Percentiles rank a stretch among this genome's conserved stretches.
Conservation (phyloP, 805 yeast genomes). For the Suhomyces faveliae region DNA sequence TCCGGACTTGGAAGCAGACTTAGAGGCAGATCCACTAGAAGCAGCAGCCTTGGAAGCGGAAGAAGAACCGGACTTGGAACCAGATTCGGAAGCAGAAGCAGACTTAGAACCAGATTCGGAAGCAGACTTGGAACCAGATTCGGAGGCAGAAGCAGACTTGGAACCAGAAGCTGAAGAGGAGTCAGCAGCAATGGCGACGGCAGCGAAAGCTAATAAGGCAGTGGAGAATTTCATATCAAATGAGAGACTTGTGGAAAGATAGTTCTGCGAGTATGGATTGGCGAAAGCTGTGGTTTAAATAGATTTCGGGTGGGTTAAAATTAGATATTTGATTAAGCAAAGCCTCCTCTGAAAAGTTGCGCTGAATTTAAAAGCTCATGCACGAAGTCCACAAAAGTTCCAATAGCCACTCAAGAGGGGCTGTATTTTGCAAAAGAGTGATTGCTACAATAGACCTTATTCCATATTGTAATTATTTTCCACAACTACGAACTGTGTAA, state of each 20-base stretch:
- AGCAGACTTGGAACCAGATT: slow-evolving; percentile 10
- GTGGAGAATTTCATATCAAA: slow-evolving; percentile 15
- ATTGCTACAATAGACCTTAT: neutral
- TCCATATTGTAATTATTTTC: neutral
- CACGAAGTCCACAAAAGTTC: neutral
- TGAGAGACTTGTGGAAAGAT: neutral
- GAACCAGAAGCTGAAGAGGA: slow-evolving; percentile 11
- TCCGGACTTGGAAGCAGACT: slow-evolving; percentile 17
- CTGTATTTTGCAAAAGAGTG: neutral
- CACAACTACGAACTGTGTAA: neutral
- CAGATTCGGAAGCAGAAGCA: slow-evolving; percentile 14
- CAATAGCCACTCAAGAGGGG: neutral
- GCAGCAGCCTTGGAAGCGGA: slow-evolving; percentile 15
- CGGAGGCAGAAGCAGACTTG: slow-evolving; percentile 14
- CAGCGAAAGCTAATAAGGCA: slow-evolving; percentile 7
- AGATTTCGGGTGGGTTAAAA: neutral
- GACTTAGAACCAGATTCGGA: slow-evolving; percentile 13
- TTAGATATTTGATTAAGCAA: neutral
- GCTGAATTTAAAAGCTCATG: neutral
- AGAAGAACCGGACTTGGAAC: slow-evolving; percentile 17
- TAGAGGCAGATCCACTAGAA: slow-evolving; percentile 4
- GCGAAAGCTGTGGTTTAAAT: neutral
- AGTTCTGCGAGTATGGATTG: neutral
- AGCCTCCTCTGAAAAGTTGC: slow-evolving; percentile 2
- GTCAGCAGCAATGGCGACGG: slow-evolving; percentile 12